Base-by-base conservation (phyloP, 1,284 basidiomycete genomes). In the Polyporus tsugae region DNA sequence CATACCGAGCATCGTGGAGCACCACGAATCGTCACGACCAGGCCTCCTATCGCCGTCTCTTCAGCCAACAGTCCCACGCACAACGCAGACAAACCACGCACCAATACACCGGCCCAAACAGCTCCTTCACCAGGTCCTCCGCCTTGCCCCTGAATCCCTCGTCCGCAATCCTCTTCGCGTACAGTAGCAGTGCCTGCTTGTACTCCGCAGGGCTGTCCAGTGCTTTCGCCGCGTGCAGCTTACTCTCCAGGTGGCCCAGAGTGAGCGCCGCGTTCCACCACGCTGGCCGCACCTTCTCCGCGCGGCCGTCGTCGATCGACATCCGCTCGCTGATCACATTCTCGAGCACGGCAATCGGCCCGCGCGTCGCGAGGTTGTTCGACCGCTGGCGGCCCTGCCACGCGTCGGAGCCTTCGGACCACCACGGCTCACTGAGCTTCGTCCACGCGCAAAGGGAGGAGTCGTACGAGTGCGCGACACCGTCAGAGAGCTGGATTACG, bases 91-190 rank as follows among this genome's bases (percentile, higher is more conserved):
- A 35, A 57, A 19, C 55, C 11, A 84, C 89, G 65, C 73, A 94
- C 94, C 90, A 92, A 80, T 94, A 96, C 58, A 95, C 81, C 0
- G 95, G 95, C 9, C 96, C 96, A 75, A 94, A 91, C 46, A 98
- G 83, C 70, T 97, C 96, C 77, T 87, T 91, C 60, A 96, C 87
- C 64, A 98, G 80, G 79, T 97, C 96, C 78, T 96, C 95, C 10
- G 91, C 95, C 76, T 95, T 95, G 38, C 84, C 91, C 70, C 89
- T 84, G 78, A 95, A 95, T 0, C 92, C 94, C 78, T 96, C 95
- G 73, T 97, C 93, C 42, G 91, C 94, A 59, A 98, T 84, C 80
- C 88, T 90, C 82, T 89, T 92, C 60, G 94, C 91, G 79, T 97
- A 97, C 73, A 89, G 75, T 65, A 91, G 74, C 73, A 97, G 77